Conservation (phyloP, 768 basidiomycete species). For the Xerocomus brunneocitrinus region DNA sequence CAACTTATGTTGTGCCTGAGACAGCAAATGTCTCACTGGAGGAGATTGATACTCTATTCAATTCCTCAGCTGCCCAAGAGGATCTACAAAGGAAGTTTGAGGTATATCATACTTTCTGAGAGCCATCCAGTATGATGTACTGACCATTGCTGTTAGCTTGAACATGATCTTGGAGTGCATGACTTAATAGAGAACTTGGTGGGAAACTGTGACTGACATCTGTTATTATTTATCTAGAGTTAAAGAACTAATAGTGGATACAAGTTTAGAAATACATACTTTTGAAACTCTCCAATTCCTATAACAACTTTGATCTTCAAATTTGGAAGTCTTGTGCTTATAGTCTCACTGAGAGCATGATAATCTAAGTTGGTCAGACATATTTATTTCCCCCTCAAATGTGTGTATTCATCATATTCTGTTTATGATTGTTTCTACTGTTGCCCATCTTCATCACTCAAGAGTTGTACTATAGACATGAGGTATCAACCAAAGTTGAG, state of each 20-base stretch:
- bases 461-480: too few species aligned
- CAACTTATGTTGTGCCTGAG: constrained; percentile 65
- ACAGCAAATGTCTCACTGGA: constrained; percentile 74
- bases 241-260: too few species aligned
- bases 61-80: constrained; percentile 51
- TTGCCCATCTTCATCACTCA: too few species aligned
- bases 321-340: too few species aligned
- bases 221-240: neutral
- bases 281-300: too few species aligned
- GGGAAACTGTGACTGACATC: constrained; percentile 9
- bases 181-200: constrained; percentile 40
- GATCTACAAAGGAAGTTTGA: constrained; percentile 48
- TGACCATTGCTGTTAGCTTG: constrained; percentile 41
- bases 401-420: too few species aligned
- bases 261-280: neutral
- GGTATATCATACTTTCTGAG: constrained; percentile 32
- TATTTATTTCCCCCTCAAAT: too few species aligned
- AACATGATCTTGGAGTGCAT: constrained; percentile 50
- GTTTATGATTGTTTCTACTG: too few species aligned
- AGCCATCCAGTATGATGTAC: neutral
- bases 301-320: too few species aligned
- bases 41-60: constrained; percentile 69
- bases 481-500: too few species aligned
- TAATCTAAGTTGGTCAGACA: too few species aligned
- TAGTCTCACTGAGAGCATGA: too few species aligned